Evolutionary conservation across 2,329 filamentous ascomycete species (phyloP).

Genomic region (Diaporthe capsici): DNA sequence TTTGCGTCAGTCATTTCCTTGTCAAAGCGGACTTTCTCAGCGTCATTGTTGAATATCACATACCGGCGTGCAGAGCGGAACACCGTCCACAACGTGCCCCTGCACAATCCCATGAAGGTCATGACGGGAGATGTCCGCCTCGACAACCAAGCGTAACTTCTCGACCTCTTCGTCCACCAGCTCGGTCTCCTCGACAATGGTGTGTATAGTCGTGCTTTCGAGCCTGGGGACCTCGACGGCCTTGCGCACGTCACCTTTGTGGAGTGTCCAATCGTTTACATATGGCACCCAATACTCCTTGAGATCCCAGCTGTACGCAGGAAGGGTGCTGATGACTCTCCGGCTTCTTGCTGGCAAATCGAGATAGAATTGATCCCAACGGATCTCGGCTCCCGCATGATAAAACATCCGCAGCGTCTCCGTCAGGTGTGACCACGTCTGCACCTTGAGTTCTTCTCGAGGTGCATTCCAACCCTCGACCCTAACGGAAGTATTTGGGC

Average conservation of each 20-base stretch:
- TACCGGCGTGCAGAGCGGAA: conserved; percentile 73
- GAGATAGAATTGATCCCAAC: neutral
- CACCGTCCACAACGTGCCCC: conserved; percentile 78
- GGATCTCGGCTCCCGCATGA: neutral
- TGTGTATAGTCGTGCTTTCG: conserved; percentile 25
- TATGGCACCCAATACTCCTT: conserved; percentile 31
- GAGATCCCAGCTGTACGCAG: conserved; percentile 21
- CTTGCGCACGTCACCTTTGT: neutral
- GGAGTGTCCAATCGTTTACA: conserved; percentile 11
- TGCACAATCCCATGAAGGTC: conserved; percentile 71
- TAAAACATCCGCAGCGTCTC: neutral
- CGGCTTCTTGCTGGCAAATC: neutral
- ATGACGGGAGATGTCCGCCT: conserved; percentile 75
- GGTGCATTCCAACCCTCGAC: neutral
- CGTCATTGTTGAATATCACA: neutral
- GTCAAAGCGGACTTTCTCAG: fast-evolving
- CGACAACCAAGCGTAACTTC: conserved; percentile 64
- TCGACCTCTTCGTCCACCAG: neutral
- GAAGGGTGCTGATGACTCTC: conserved; percentile 62
- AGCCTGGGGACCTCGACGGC: neutral
- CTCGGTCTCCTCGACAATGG: neutral
- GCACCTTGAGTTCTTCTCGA: too few species aligned
- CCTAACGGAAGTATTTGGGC: fast-evolving
- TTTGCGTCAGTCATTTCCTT: neutral
- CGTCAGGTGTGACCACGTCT: neutral